These are phyloP conservation scores for Diplodia scrobiculata DNA, from an alignment of 2,329 filamentous ascomycete genomes.

Conservation along the genomic window DNA sequence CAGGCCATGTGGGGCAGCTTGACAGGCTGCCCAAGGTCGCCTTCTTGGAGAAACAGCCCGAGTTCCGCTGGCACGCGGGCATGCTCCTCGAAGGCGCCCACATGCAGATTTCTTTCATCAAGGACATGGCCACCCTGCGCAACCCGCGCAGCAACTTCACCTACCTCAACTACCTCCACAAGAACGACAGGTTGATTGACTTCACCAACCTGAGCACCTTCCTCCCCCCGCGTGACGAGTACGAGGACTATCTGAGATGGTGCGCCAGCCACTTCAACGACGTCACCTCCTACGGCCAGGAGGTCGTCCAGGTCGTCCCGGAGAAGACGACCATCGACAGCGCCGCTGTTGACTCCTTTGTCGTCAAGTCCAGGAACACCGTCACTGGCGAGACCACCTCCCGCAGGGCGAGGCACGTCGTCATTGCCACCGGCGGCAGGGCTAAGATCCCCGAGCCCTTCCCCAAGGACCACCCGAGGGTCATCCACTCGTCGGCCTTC, in stretches of 20 bases:
- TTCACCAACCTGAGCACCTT: conserved; percentile 93
- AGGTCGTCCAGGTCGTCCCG: conserved; percentile 72
- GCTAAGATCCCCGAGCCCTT: conserved; percentile 71
- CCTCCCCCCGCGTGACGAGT: conserved; percentile 80
- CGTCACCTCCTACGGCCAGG: conserved; percentile 73
- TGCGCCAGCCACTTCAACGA: conserved; percentile 77
- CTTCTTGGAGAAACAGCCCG: conserved; percentile 81
- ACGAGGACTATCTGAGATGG: conserved; percentile 95
- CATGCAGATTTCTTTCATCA: conserved; percentile 98
- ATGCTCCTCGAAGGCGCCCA: conserved; percentile 92
- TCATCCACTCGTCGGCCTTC: conserved; percentile 90
- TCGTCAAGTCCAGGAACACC: conserved; percentile 65
- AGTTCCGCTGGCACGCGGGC: conserved; percentile 90
- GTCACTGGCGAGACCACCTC: conserved; percentile 58
- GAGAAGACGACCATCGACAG: conserved; percentile 52
- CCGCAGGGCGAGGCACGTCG: conserved; percentile 66
- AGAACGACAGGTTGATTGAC: conserved; percentile 76
- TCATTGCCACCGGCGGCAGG: conserved; percentile 68
- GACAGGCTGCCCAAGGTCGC: conserved; percentile 67
- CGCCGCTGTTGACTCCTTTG: conserved; percentile 64
- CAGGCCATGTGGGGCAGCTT: conserved; percentile 48
- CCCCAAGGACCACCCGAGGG: conserved; percentile 67
- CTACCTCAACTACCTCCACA: conserved; percentile 90
- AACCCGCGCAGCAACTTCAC: conserved; percentile 90
- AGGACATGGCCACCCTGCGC: conserved; percentile 87